These are phyloP conservation scores for Penicillium paradoxum DNA, from an alignment of 495 filamentous ascomycete species.

Conservation along the genomic window DNA sequence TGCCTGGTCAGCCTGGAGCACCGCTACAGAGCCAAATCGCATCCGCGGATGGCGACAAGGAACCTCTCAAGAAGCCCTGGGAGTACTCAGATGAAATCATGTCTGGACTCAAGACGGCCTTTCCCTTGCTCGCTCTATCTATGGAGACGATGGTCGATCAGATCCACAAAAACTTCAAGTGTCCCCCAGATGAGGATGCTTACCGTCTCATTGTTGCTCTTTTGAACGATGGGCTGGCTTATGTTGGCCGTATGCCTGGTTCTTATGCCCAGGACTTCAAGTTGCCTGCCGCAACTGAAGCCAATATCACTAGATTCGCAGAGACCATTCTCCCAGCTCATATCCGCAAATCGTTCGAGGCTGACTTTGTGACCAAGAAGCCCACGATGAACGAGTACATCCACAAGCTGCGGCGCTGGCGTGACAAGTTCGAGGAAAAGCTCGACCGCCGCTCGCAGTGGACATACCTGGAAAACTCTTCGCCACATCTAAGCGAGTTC, in stretches of 20 bases:
- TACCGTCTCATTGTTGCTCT: slow-evolving; percentile 96
- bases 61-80: slow-evolving; percentile 74
- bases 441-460: slow-evolving; percentile 76
- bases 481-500: slow-evolving; percentile 90
- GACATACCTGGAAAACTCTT: slow-evolving; percentile 72
- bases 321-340: slow-evolving; percentile 92
- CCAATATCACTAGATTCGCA: slow-evolving; percentile 92
- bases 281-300: slow-evolving; percentile 81
- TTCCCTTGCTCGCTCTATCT: slow-evolving; percentile 89
- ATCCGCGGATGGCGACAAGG: slow-evolving; percentile 29
- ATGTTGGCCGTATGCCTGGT: slow-evolving; percentile 77
- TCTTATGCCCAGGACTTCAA: slow-evolving; percentile 89
- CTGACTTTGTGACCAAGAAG: slow-evolving; percentile 87
- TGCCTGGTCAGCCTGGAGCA: slow-evolving; percentile 36
- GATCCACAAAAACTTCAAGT: slow-evolving; percentile 97
- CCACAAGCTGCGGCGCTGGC: slow-evolving; percentile 91
- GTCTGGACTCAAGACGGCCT: slow-evolving; percentile 88
- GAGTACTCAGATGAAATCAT: slow-evolving; percentile 95
- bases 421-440: slow-evolving; percentile 96
- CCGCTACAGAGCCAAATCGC: slow-evolving; percentile 25
- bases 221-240: slow-evolving; percentile 85
- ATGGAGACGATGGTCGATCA: slow-evolving; percentile 99
- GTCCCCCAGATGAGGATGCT: slow-evolving; percentile 95
- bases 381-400: slow-evolving; percentile 98
- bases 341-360: slow-evolving; percentile 90